phyloP scores from a whole-genome alignment of 2,329 filamentous ascomycete genomes.

The Penicillium palitans region DNA sequence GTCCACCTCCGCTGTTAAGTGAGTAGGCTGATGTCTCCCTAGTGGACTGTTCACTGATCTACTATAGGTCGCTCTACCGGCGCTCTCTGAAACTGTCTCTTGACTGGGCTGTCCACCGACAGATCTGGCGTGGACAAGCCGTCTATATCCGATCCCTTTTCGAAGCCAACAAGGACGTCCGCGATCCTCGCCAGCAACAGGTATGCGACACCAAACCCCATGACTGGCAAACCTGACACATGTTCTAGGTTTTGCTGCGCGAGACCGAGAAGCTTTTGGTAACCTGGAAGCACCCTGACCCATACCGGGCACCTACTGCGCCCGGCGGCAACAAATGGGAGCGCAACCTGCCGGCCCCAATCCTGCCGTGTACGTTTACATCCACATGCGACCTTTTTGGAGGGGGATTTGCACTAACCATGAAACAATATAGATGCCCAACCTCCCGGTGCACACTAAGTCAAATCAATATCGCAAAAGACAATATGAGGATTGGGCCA shows the following conservation, averaged over 20 bases:
- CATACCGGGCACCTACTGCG: slow-evolving; percentile 83
- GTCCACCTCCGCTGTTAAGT: slow-evolving; percentile 42
- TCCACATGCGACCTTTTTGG: neutral
- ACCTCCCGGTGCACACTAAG: slow-evolving; percentile 27
- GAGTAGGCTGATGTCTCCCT: slow-evolving; percentile 21
- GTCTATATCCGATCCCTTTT: slow-evolving; percentile 94
- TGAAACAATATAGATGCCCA: slow-evolving; percentile 24
- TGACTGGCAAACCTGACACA: slow-evolving; percentile 4
- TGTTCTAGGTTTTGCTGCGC: slow-evolving; percentile 69
- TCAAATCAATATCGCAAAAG: neutral
- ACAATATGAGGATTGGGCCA: neutral
- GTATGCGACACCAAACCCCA: slow-evolving; percentile 50
- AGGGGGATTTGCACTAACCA: slow-evolving; percentile 6
- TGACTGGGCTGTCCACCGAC: slow-evolving; percentile 91
- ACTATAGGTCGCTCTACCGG: slow-evolving; percentile 72
- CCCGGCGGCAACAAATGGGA: slow-evolving; percentile 97
- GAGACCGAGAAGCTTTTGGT: slow-evolving; percentile 87
- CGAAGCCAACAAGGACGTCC: slow-evolving; percentile 84
- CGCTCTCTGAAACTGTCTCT: slow-evolving; percentile 89
- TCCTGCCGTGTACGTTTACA: slow-evolving; percentile 71
- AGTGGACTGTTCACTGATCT: slow-evolving; percentile 29
- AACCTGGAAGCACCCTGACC: slow-evolving; percentile 97
- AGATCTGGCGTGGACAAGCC: slow-evolving; percentile 93
- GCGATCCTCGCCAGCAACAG: slow-evolving; percentile 80
- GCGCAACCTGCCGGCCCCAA: slow-evolving; percentile 80